Evolutionary conservation across 2,329 filamentous ascomycete genomes (phyloP).

Genomic region (Ceratocystis colombiana): DNA sequence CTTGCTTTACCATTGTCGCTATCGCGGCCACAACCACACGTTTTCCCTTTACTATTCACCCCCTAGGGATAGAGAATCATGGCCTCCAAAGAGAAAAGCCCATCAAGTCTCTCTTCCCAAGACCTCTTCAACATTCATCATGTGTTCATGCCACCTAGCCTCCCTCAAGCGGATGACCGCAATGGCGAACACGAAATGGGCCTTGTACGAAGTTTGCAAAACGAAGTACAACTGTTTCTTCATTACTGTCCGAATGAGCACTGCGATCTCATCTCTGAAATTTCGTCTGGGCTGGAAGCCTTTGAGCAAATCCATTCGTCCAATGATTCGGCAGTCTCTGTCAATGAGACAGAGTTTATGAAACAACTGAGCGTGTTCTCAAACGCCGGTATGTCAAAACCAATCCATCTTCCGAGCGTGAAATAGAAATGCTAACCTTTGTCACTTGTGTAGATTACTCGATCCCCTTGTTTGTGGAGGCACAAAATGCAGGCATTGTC

Average conservation of each 20-base stretch:
- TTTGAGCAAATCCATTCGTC: not conserved
- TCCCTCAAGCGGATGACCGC: no score
- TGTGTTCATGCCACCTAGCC: no score
- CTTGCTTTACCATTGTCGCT: no score
- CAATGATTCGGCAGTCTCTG: not conserved
- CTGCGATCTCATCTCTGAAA: not conserved
- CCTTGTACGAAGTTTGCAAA: not conserved
- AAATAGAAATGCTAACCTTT: no score
- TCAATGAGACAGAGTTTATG: not conserved
- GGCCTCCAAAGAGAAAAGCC: no score
- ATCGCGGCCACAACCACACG: no score
- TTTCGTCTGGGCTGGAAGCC: not conserved
- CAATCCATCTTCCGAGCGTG: no score
- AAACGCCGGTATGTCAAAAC: not conserved
- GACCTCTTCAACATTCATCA: not conserved
- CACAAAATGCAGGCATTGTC: conserved; percentile 34
- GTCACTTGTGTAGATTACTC: conserved; percentile 19
- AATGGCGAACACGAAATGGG: not conserved
- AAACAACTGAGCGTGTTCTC: not conserved
- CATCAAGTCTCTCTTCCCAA: no score
- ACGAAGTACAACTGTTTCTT: not conserved
- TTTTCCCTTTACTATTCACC: no score
- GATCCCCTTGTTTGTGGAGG: conserved; percentile 30
- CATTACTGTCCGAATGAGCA: not conserved
- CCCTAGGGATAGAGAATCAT: no score